Evolutionary conservation across 495 filamentous ascomycete species (phyloP), one percentile per base, ranked within the genome.

Genomic region (Daldinia bambusicola): DNA sequence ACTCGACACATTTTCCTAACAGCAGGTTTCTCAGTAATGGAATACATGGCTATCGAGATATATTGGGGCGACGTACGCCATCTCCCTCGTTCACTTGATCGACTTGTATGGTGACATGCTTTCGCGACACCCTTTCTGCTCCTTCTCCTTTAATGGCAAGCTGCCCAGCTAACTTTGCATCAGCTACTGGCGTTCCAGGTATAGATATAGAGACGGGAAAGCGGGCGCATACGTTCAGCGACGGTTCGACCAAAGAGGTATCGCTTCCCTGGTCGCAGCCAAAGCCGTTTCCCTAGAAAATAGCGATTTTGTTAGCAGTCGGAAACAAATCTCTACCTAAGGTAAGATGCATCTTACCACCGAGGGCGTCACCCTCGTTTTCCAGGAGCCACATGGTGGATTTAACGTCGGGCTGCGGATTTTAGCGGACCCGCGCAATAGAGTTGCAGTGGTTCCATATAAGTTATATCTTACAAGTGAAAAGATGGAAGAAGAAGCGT

Each of bases 101-200:
- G 2, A 98, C 88, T 31, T 89, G 83, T 60, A 99, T 89, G 32
- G 89, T 89, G 72, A 98, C 82, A 78, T 99, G 95, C 68, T 95
- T 90, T 34, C 95, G 86, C n/a, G 95, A 99, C 55, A 99, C 89
- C 6, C 89, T 89, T 67, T 91, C 73, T 4, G 70, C 61, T 6
- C 73, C 75, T 12, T 61, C 90, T 63, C 93, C 83, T 57, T 79
- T 92, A 77, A 89, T 89, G 75, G 74, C 86, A 80, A 84, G 81
- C 77, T 87, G 73, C 79, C 89, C 89, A 70, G 77, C 80, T 82
- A 58, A 51, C 78, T 69, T 55, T 30, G 26, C 1, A 55, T 69
- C 67, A 72, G 69, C 20, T 58, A 20, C 16, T 2, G 36, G 20
- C 18, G 31, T 51, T 13, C 31, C 41, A 30, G 22, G 51, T 10